Base-by-base conservation (phyloP, 208 protist genomes). In the Acanthamoeba triangularis region DNA sequence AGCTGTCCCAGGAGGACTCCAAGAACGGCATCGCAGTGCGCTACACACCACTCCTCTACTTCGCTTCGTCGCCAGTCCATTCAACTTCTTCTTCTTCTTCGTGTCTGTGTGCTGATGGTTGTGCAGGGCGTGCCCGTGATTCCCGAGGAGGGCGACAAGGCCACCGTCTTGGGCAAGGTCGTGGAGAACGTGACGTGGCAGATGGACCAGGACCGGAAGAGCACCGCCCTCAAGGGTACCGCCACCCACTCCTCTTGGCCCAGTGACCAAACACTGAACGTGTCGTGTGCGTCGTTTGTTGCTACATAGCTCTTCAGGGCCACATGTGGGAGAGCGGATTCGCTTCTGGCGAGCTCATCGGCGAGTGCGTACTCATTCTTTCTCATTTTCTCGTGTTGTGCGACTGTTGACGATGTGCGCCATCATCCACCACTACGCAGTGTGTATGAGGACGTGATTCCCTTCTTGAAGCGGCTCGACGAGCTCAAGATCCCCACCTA, bases 311-410 rank as follows among this genome's bases (percentile, higher is more conserved):
- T 1, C 90, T 99, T 11, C 97, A 99, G 96, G 98, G 97, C 5
- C 87, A 96, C n/a, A 96, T 98, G 67, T 98, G 97, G 97, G 35
- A 54, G 33, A 94, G 96, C 2, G 96, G 87, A 1, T 98, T 97
- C 80, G 88, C 63, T 37, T 67, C n/a, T 3, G 96, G 94, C 18
- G 72, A 82, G 18, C 23, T 98, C 4, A 74, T 97, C 20, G 95
- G 94, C 23, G 35, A 96, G 82, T 90, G 63, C 56, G 82, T 90
- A 3, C 47, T 85, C 41, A 4, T 10, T 33, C n/a, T 37, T 56
- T 85, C 7, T 28, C 30, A 47, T n/a, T 78, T 28, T 33, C 35
- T 2, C 2, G 16, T 47, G 41, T 11, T 47, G 41, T 47, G 41
- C 41, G 20, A 49, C 6, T 82, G 16, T 82, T 47, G 35, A 4